Evolutionary conservation across 768 basidiomycete species (phyloP).

Genomic region (Rhizopogon vesiculosus): DNA sequence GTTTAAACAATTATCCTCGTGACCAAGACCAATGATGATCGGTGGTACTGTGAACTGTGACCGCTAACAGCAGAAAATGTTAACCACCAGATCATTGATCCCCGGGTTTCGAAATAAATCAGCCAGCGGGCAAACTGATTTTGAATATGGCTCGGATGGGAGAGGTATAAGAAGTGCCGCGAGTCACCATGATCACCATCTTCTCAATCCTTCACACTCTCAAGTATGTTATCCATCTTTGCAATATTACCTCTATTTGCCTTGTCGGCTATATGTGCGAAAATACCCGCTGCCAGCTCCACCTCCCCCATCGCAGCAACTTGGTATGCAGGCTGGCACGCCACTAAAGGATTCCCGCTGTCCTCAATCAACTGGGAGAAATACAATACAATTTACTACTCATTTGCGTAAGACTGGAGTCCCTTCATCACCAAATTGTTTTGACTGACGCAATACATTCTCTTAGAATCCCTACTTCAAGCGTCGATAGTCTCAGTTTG

Average conservation of each 20-base stretch:
- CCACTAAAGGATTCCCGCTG: slow-evolving; percentile 44
- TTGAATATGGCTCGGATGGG: not conserved
- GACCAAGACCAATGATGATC: no score
- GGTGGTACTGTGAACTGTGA: no score
- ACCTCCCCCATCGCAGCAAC: slow-evolving; percentile 36
- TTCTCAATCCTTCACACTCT: not conserved
- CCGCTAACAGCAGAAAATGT: no score
- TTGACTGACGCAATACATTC: not conserved
- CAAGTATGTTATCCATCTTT: not conserved
- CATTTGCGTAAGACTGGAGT: slow-evolving; percentile 48
- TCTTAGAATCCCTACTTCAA: slow-evolving; percentile 30
- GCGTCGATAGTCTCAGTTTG: slow-evolving; percentile 28
- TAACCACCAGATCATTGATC: no score
- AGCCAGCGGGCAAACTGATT: no score
- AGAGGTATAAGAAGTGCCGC: not conserved
- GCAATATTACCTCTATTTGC: no score
- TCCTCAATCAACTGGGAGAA: slow-evolving; percentile 63
- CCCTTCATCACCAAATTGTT: not conserved
- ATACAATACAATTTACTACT: slow-evolving; percentile 65
- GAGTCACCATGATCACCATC: no score
- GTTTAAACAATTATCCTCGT: no score
- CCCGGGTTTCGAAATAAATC: no score
- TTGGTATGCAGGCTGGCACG: slow-evolving; percentile 69
- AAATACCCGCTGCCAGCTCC: no score
- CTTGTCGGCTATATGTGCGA: no score